Evolutionary conservation across 805 yeast species (phyloP).

Genomic region (Starmera dryadoides): DNA sequence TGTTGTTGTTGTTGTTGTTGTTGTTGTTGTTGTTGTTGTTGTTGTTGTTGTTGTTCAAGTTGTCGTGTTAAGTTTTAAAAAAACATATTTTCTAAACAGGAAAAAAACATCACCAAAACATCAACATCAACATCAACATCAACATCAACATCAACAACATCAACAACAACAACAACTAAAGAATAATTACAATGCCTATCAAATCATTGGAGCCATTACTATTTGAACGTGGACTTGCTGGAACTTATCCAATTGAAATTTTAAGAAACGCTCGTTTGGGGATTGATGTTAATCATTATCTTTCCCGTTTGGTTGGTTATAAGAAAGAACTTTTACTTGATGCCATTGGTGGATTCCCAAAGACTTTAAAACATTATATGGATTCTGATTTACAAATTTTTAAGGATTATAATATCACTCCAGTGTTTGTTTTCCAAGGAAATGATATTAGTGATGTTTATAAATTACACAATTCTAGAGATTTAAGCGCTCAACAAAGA

Average conservation of each 20-base stretch:
- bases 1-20: background rate
- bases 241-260: slow-evolving; percentile 54
- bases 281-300: slow-evolving; percentile 77
- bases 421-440: slow-evolving; percentile 76
- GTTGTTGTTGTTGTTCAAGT: background rate
- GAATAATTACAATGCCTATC: slow-evolving; percentile 20
- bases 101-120: background rate
- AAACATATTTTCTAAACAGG: background rate
- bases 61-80: background rate
- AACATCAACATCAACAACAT: background rate
- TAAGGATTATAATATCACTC: slow-evolving; percentile 57
- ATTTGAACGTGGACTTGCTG: slow-evolving; percentile 59
- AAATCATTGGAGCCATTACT: slow-evolving; percentile 60
- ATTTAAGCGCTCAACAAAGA: slow-evolving; percentile 20
- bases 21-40: background rate
- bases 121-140: background rate
- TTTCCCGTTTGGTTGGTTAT: slow-evolving; percentile 50
- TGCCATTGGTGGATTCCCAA: slow-evolving; percentile 79
- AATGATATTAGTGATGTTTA: slow-evolving; percentile 32
- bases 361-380: slow-evolving; percentile 46
- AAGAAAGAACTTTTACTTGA: slow-evolving; percentile 64
- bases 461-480: slow-evolving; percentile 29
- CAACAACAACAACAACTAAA: background rate
- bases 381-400: slow-evolving; percentile 59
- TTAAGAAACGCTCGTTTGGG: slow-evolving; percentile 67